A percentile compares a stretch with the other conserved stretches of the same genome.
Conservation (phyloP, 1,284 basidiomycete genomes). For the Cutaneotrichosporon arboriforme region DNA sequence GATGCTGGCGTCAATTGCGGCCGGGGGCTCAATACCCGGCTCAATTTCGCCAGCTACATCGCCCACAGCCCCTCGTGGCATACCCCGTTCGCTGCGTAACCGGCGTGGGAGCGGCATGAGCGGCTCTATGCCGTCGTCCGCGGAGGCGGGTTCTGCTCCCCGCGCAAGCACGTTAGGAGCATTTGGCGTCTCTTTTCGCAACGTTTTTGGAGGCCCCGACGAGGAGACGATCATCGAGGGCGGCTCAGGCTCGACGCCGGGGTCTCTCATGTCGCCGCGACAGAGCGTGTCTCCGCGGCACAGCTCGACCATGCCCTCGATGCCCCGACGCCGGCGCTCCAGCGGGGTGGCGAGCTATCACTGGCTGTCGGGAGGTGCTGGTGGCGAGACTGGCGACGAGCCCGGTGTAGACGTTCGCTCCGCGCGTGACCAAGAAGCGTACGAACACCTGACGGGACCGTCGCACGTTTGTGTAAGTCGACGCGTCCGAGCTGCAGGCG, state of each 20-base stretch:
- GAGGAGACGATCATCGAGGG: slow-evolving; percentile 2
- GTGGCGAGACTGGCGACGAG: slow-evolving; percentile 45
- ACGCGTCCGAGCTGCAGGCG: neutral
- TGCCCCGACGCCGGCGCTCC: neutral
- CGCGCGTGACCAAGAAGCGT: slow-evolving; percentile 39
- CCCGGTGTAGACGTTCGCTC: slow-evolving; percentile 47
- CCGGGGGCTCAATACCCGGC: neutral
- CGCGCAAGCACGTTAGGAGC: neutral
- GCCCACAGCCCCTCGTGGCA: neutral
- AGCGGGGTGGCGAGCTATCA: slow-evolving; percentile 17
- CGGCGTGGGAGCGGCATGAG: too few relatives aligned
- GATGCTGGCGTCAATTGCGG: neutral
- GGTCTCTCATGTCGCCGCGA: neutral
- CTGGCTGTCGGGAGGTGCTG: slow-evolving; percentile 24
- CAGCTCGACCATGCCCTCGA: neutral
- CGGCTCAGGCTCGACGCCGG: neutral
- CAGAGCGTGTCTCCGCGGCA: neutral
- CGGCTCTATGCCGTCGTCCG: too few relatives aligned
- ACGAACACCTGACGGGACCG: slow-evolving; percentile 31
- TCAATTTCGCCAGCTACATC: neutral
- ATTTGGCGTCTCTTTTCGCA: neutral
- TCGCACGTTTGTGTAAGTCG: slow-evolving; percentile 32
- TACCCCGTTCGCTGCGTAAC: too few relatives aligned
- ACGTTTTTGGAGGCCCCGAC: neutral
- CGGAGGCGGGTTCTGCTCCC: too few relatives aligned